Evolutionary conservation across 139 green algal species (phyloP), one percentile per base, ranked within the genome.

Genomic region (Micractinium sp.): DNA sequence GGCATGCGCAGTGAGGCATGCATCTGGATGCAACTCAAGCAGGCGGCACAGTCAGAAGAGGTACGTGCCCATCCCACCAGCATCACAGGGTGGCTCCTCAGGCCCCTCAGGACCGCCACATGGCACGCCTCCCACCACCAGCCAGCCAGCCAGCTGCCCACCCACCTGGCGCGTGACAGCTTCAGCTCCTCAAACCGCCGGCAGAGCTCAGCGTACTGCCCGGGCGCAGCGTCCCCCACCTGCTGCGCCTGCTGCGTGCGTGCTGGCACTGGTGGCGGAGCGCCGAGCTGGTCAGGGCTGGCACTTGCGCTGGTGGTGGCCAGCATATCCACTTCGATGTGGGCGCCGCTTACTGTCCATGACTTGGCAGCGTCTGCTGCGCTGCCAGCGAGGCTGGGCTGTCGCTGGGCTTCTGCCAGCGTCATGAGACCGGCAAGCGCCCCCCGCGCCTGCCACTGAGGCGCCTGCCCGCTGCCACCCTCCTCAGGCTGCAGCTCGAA

Each of bases 401-500:
- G 41, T 27, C 78, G 47, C 41, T 67, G 78, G 13, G 78, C 53
- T 0, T 39, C 53, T 27, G 63, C 29, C 25, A 67, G 41, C 14
- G 78, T 47, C 14, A 23, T 15, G 15, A 84, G 78, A 19, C 78
- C 78, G 20, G 78, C 47, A 22, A 67, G 12, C n/a, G 53, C 18
- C 20, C 79, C 39, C 16, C 53, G 25, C 53, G 18, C 81, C 81
- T 38, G 56, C 63, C 63, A 27, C 78, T 31, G 78, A 13, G 22
- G 33, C 18, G 53, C 9, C 15, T 56, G n/a, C 81, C 36, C 56
- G 15, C 12, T 23, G n/a, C 1, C 19, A 20, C 15, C 33, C 9
- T 63, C 83, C n/a, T 20, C 38, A 0, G 63, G 60, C 83, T 79
- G 83, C 83, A 87, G 63, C 23, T 66, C 83, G 23, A 81, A 87